Conservation (phyloP, 2,329 filamentous ascomycete species). For the Colletotrichum musae region DNA sequence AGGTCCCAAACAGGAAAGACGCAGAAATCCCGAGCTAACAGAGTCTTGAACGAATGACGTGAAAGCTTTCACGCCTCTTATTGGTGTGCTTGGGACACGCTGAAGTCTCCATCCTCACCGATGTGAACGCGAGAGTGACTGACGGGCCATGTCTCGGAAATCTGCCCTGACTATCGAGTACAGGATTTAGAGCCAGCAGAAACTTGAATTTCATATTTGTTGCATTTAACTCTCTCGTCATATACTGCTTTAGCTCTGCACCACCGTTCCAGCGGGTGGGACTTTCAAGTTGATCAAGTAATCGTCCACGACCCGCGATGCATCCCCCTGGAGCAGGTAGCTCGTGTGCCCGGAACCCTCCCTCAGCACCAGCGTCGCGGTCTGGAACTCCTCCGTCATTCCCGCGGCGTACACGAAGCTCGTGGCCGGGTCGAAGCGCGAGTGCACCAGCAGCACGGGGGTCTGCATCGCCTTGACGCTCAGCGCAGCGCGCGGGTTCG, state of each 20-base stretch:
- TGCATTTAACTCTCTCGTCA: too few species aligned
- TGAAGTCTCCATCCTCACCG: too few species aligned
- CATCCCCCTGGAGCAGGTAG: conserved; percentile 23
- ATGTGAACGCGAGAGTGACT: too few species aligned
- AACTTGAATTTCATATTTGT: too few species aligned
- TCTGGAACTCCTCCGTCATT: conserved; percentile 34
- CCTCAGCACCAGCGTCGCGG: conserved; percentile 15
- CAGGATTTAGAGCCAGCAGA: too few species aligned
- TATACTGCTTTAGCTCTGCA: conserved; percentile 4
- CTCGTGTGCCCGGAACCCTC: conserved; percentile 37
- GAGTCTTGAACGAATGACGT: too few species aligned
- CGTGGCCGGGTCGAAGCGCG: conserved; percentile 29
- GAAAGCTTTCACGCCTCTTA: too few species aligned
- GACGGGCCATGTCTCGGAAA: too few species aligned
- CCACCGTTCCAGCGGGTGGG: conserved; percentile 21
- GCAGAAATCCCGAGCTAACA: too few species aligned
- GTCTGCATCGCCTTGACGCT: conserved; percentile 23
- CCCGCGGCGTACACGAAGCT: conserved; percentile 31
- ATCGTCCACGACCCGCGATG: conserved; percentile 25
- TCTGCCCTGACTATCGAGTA: too few species aligned
- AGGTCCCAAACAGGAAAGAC: too few species aligned
- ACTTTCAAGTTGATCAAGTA: conserved; percentile 27
- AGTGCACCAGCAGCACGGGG: conserved; percentile 29
- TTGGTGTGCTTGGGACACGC: too few species aligned
- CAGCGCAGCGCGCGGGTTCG: conserved; percentile 27